Base-by-base conservation (phyloP, 768 basidiomycete species). In the Nevesoporus exiguus region DNA sequence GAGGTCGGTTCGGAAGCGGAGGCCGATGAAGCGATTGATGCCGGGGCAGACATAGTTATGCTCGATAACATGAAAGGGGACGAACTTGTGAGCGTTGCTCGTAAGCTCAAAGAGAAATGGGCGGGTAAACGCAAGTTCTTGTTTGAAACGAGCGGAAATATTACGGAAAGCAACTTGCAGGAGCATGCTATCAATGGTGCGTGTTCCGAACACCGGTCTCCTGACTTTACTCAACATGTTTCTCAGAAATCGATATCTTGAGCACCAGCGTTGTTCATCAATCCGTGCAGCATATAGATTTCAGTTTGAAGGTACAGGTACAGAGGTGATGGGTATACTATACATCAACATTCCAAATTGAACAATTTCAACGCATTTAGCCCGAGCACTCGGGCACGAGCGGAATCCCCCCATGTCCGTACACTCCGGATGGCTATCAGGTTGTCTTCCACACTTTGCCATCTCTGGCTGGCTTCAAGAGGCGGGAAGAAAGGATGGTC, bases 21-120 rank as follows among this genome's bases (percentile, higher is more conserved):
- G 69, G 97, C 94, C 11, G 86, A 95, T 64, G 94, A 98, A 74
- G 97, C 97, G n/a, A 93, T 99, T 63, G 84, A 85, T 14, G 95
- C 95, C 7, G 97, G 97, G 4, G 94, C 92, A 24, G 92, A 98
- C 69, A 84, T 98, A 47, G 78, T 98, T 64, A 96, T 97, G 93
- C 82, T 97, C 22, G 94, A 98, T 66, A 96, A 97, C 71, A 88
- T 97, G 45, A 85, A 89, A 63, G 94, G 92, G 2, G 75, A 77
- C 2, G 79, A 86, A 61, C 76, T 98, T 40, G 77, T 81, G 10
- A 73, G 67, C 31, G 85, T 86, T 6, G 90, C 93, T 4, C 77
- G 76, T 41, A 79, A 76, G 25, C 71, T 99, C 62, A 90, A 85
- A 70, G 80, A 84, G 58, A 86, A 82, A 61, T 97, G 92, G 93